Percentiles rank a stretch among this genome's conserved stretches.
phyloP scores from a whole-genome alignment of 495 filamentous ascomycete species.

The Amniculicola lignicola region DNA sequence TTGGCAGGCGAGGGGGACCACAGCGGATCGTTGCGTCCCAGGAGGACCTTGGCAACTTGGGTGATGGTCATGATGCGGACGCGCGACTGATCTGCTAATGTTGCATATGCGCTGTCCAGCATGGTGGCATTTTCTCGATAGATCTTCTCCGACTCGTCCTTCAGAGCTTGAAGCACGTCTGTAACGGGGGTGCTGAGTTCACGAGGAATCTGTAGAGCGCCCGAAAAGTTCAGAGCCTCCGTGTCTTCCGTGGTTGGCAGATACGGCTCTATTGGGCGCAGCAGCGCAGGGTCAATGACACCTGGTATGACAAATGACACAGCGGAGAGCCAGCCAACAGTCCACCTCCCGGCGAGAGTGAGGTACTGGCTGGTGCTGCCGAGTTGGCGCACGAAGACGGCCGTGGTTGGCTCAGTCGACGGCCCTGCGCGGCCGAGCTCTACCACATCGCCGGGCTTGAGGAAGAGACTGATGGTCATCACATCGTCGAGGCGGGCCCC shows the following conservation, averaged over 20 bases:
- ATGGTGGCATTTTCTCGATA: constrained; percentile 46
- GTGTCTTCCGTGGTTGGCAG: constrained; percentile 53
- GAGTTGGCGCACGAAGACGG: constrained; percentile 65
- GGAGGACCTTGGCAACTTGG: constrained; percentile 56
- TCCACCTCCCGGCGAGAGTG: constrained; percentile 68
- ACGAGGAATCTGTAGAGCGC: constrained; percentile 53
- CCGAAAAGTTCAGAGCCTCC: constrained; percentile 39
- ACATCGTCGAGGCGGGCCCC: constrained; percentile 14
- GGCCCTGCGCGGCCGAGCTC: constrained; percentile 53
- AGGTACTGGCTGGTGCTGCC: constrained; percentile 68
- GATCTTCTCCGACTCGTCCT: constrained; percentile 48
- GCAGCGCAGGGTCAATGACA: constrained; percentile 57
- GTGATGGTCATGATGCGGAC: constrained; percentile 56
- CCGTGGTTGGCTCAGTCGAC: constrained; percentile 52
- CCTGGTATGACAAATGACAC: constrained; percentile 61
- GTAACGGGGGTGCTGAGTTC: constrained; percentile 50
- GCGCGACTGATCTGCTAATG: constrained; percentile 39
- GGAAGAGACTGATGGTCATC: constrained; percentile 29
- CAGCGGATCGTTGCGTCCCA: constrained; percentile 44
- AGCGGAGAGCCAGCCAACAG: constrained; percentile 48
- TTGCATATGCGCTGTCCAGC: constrained; percentile 43
- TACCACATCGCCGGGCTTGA: constrained; percentile 71
- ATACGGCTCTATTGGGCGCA: constrained; percentile 59
- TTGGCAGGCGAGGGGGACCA: constrained; percentile 48
- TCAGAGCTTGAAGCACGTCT: constrained; percentile 53